Base-by-base conservation (phyloP, 1,284 basidiomycete species). In the Ustilago hordei region DNA sequence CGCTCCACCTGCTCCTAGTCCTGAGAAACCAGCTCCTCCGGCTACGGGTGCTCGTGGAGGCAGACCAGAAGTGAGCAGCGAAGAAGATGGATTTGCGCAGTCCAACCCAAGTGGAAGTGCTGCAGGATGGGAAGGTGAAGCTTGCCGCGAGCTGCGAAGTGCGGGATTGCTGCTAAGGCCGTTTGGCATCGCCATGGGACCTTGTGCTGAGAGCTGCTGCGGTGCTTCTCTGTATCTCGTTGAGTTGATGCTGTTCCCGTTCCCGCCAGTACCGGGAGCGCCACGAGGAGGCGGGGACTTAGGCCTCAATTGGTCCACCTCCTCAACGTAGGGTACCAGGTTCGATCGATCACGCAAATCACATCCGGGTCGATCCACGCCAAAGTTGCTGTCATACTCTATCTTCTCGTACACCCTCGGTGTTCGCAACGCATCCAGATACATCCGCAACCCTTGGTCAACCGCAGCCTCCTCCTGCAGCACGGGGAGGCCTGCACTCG, bases 1-100 rank as follows among this genome's bases (percentile, higher is more conserved):
- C 2, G 71, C 71, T 0, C 84, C 81, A 12, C 84, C 84, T 1
- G 84, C 84, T 9, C 83, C 84, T 17, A 84, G 61, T 23, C 83
- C 81, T 6, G 82, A 75, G n/a, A 84, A 62, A 2, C 77, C 75
- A 1, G 75, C 75, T 8, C 79, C 79, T 1, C 72, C 23, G 23
- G 23, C 69, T 2, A 53, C 53, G 17, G 31, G 45, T 4, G 56
- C 28, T 55, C 63, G 47, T 17, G 50, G 55, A 23, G 62, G 41
- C 4, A 52, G 34, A 15, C 39, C 17, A 5, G 64, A 35, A 6
- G 32, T 12, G 15, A 50, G 8, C 48, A 28, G 48, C 5, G 31
- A 28, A 8, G n/a, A 19, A 48, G 39, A 43, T 17, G 12, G 13
- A 15, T 43, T 12, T 23, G 19, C 9, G 43, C 47, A 61, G 8